Conservation (phyloP, 805 yeast species). For the Pichia gijzeniarum region DNA sequence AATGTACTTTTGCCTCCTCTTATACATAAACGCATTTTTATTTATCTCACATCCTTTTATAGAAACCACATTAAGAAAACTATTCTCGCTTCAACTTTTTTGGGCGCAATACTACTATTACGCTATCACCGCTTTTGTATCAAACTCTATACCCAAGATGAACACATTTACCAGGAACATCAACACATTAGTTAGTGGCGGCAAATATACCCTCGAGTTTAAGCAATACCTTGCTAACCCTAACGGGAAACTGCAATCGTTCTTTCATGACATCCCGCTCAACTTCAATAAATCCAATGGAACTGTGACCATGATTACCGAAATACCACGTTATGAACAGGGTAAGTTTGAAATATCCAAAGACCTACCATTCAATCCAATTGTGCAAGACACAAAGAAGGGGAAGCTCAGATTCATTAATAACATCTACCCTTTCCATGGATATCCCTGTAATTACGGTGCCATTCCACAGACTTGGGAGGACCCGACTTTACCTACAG, state of each 20-base stretch:
- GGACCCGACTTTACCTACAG: slow-evolving; percentile 60
- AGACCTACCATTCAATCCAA: slow-evolving; percentile 59
- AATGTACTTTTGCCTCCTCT: too few relatives aligned
- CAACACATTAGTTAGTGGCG: slow-evolving; percentile 23
- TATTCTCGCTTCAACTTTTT: too few relatives aligned
- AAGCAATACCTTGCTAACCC: slow-evolving; percentile 35
- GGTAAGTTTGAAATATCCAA: slow-evolving; percentile 76
- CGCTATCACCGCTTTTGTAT: too few relatives aligned
- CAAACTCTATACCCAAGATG: too few relatives aligned
- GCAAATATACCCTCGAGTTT: slow-evolving; percentile 34
- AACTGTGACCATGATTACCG: slow-evolving; percentile 62
- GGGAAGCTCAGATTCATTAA: slow-evolving; percentile 70
- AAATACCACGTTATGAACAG: slow-evolving; percentile 76
- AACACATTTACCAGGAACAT: not conserved
- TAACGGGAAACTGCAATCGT: slow-evolving; percentile 33
- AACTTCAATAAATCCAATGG: slow-evolving; percentile 34
- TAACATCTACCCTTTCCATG: slow-evolving; percentile 76
- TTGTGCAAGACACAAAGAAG: slow-evolving; percentile 64
- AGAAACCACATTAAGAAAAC: too few relatives aligned
- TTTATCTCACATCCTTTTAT: too few relatives aligned
- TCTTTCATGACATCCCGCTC: slow-evolving; percentile 68
- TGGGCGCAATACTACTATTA: too few relatives aligned
- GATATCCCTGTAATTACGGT: slow-evolving; percentile 83
- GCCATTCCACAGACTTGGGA: slow-evolving; percentile 97
- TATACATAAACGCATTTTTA: too few relatives aligned